Evolutionary conservation across 202 grass and related monocot genomes (phyloP).

Genomic region (Bolboschoenoplectus hybrid): DNA sequence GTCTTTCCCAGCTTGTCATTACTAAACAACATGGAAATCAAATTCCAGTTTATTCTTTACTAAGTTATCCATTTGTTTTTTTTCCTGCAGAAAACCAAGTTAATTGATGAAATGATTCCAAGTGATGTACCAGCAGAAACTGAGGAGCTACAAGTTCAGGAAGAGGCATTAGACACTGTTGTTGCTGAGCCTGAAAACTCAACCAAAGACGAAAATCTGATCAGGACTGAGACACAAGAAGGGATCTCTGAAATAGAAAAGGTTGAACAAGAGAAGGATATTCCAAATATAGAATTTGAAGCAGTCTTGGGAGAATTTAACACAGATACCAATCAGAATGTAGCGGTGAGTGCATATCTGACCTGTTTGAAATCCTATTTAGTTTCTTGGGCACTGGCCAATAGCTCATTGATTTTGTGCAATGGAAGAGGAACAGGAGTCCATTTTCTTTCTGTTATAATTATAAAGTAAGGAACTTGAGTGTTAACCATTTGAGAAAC

Average conservation of each 20-base stretch:
- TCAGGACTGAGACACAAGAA: background rate
- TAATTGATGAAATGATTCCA: slow-evolving; percentile 29
- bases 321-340: background rate
- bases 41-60: background rate
- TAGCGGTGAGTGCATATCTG: background rate
- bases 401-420: background rate
- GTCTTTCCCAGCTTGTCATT: background rate
- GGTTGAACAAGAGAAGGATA: slow-evolving; percentile 16
- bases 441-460: background rate
- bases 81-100: background rate
- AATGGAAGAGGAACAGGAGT: background rate
- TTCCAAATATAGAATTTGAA: slow-evolving; percentile 1
- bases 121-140: background rate
- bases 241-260: slow-evolving; percentile 22
- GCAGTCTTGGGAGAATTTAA: background rate
- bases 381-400: background rate
- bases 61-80: background rate
- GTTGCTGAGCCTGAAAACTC: slow-evolving; percentile 8
- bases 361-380: background rate
- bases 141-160: background rate
- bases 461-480: background rate
- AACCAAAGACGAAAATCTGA: slow-evolving; percentile 18
- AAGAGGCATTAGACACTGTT: slow-evolving; percentile 8
- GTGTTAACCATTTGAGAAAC: background rate
- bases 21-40: background rate